A percentile compares a stretch with the other conserved stretches of the same genome.
phyloP scores from a whole-genome alignment of 768 basidiomycete genomes.

The Agaricus sinodeliciosus region DNA sequence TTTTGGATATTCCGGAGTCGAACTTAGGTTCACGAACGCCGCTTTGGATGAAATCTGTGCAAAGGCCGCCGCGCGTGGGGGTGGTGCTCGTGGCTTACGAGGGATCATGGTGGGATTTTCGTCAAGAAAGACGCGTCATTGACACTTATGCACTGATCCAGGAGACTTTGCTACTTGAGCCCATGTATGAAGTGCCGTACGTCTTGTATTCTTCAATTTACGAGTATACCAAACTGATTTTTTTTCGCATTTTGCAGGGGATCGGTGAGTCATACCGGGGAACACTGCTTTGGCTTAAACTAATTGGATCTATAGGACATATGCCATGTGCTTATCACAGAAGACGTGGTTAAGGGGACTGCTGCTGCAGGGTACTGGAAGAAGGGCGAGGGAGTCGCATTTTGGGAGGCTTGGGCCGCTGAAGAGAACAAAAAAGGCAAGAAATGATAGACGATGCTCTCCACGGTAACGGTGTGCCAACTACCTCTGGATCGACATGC shows the following conservation, averaged over 20 bases:
- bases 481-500: neutral
- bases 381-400: constrained; percentile 55
- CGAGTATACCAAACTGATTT: neutral
- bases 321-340: constrained; percentile 76
- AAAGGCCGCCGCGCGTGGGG: constrained; percentile 74
- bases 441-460: neutral
- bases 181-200: constrained; percentile 92
- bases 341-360: constrained; percentile 59
- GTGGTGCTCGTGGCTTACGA: constrained; percentile 84
- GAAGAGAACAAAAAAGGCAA: constrained; percentile 41
- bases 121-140: neutral
- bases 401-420: constrained; percentile 73
- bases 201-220: constrained; percentile 23
- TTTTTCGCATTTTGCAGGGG: constrained; percentile 35
- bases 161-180: constrained; percentile 78
- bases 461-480: neutral
- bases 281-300: neutral
- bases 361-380: constrained; percentile 70
- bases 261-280: constrained; percentile 41
- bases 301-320: constrained; percentile 43
- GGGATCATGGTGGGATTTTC: constrained; percentile 68
- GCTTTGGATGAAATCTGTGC: constrained; percentile 79
- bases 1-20: constrained; percentile 78
- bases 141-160: constrained; percentile 20
- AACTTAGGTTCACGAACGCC: constrained; percentile 78